A percentile compares a stretch with the other conserved stretches of the same genome.
These are phyloP conservation scores for Camellia oleifera DNA, from an alignment of 179 eudicot species.

Conservation along the genomic window DNA sequence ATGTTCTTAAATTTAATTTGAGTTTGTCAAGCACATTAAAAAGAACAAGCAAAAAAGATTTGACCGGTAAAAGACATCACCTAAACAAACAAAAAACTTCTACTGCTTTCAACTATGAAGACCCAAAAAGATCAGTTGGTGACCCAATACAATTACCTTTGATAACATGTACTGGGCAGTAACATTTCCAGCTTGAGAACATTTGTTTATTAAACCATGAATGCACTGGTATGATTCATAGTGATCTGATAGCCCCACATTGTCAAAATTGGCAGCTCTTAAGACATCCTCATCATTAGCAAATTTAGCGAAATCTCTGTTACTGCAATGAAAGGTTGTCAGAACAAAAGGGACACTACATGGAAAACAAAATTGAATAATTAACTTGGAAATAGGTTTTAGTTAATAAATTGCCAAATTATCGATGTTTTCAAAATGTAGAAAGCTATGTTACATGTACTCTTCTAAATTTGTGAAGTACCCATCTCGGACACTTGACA, in stretches of 20 bases:
- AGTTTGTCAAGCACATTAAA: not conserved
- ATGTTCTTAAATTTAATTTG: not conserved
- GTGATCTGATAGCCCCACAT: not conserved
- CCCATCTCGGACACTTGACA: too few species aligned
- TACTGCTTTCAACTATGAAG: not conserved
- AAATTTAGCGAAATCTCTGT: conserved; percentile 9
- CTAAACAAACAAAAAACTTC: not conserved
- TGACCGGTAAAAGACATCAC: not conserved
- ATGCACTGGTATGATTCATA: not conserved
- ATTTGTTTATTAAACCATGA: conserved; percentile 12
- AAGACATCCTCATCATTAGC: conserved; percentile 11
- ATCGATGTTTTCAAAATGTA: not conserved
- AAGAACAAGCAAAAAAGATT: not conserved
- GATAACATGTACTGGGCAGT: conserved; percentile 8
- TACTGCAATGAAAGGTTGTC: not conserved
- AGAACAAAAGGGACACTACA: not conserved
- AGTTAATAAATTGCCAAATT: not conserved
- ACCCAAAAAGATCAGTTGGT: not conserved
- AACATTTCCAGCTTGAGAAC: conserved; percentile 12
- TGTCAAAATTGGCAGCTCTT: conserved; percentile 11
- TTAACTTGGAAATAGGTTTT: not conserved
- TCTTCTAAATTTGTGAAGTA: too few species aligned
- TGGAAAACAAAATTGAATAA: not conserved
- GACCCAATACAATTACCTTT: conserved; percentile 12
- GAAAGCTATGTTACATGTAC: not conserved